Conservation (phyloP, 2,329 filamentous ascomycete species). For the Penicillium sp. region DNA sequence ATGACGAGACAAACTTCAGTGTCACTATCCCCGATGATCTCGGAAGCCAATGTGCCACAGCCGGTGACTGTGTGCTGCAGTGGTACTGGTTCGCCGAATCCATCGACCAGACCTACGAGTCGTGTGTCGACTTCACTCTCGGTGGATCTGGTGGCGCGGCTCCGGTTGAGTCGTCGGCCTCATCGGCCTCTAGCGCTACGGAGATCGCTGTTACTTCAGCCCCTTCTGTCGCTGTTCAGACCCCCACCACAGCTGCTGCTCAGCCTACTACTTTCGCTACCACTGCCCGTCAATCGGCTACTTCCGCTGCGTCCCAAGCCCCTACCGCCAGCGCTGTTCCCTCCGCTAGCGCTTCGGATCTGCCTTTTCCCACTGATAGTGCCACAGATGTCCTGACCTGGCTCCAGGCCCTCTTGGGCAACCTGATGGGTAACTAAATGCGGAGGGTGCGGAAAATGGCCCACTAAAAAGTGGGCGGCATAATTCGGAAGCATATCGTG, state of each 20-base stretch:
- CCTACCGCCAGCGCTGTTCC: not conserved
- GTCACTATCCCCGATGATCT: conserved; percentile 31
- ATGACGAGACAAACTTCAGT: conserved; percentile 29
- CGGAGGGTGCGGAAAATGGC: not conserved
- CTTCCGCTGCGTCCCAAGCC: not conserved
- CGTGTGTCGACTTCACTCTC: conserved; percentile 33
- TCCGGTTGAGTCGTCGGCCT: not conserved
- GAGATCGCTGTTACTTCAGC: not conserved
- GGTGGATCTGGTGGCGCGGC: conserved; percentile 16
- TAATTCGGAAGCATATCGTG: not conserved
- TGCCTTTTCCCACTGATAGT: conserved; percentile 14
- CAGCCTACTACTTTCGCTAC: conserved; percentile 18
- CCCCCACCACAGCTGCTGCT: conserved; percentile 1
- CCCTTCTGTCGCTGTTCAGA: not conserved
- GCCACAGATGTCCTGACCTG: conserved; percentile 12
- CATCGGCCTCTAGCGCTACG: not conserved
- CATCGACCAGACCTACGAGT: conserved; percentile 36
- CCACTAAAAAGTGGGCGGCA: not conserved
- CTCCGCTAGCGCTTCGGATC: not conserved
- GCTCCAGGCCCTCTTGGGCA: conserved; percentile 14
- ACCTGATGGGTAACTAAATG: conserved; percentile 15
- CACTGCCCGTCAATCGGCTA: conserved; percentile 9
- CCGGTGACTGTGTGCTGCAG: conserved; percentile 33
- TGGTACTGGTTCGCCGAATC: conserved; percentile 36
- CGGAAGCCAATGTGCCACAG: conserved; percentile 24